Base-by-base conservation (phyloP, 208 protist species). In the Vickermania ingenoplastis region DNA sequence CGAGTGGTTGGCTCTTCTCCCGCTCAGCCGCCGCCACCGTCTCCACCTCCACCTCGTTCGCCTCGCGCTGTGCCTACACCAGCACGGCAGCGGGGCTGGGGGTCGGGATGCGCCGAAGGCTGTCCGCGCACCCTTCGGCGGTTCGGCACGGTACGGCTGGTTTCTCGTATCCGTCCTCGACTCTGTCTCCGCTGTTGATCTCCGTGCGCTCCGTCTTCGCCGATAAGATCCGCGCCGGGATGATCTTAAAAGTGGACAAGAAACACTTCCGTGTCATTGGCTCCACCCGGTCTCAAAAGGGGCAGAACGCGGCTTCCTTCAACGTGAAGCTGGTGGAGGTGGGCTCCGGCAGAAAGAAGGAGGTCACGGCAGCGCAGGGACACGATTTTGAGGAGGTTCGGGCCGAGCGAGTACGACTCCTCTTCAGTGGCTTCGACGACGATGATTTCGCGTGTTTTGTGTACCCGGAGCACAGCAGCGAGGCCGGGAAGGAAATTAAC, bases 361-460 rank as follows among this genome's bases (percentile, higher is more conserved):
- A 91, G 58, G 82, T 95, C 31, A 92, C 81, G 23, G 81, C 83
- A 11, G 80, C 76, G 1, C 85, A 90, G 61, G 88, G 88, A 17
- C 81, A 89, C 59, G 88, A 95, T 64, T 91, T 95, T 63, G 50
- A 77, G 14, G 84, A 95, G 63, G 77, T 87, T 29, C 82, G 81
- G 3, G 73, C 82, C 14, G 77, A 89, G 64, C 81, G 88, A 2
- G 75, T 95, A 27, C 79, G 83, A 4, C 67, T 95, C 22, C 74
- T 92, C 2, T 95, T 95, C 57, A 91, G 83, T 70, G 88, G 88
- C 57, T 95, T 95, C 66, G 88, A 95, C 63, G 88, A 95, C 60
- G 76, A 95, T 54, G 88, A 95, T 72, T 61, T 75, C 22, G 88
- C 84, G 4, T 95, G 88, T 53, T 95, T 95, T 66, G 84, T 95